Base-by-base conservation (phyloP, 164 flowering plant species). In the Stephania yunnanensis region DNA sequence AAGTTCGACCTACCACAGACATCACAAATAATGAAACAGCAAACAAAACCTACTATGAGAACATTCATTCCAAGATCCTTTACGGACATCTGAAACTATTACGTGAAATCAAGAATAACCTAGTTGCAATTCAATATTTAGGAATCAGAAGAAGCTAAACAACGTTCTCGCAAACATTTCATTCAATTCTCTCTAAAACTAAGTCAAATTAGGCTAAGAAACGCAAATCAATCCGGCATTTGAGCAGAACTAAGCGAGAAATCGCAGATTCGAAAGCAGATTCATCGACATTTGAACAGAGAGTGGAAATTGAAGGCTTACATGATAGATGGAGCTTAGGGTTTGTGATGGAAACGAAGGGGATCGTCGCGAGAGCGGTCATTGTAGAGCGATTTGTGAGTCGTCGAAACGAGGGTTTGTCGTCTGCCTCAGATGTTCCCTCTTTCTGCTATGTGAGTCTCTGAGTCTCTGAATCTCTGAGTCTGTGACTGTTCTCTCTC, bases 331-430 rank as follows among this genome's bases (percentile, higher is more conserved):
- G 84, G 78, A 78, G 25, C 30, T 53, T 69, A 71, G 83, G 81
- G 48, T 64, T 81, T 31, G 13, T 78, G 9, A 81, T 30, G 45
- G 73, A 30, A 70, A 79, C 63, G 76, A 87, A 63, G 13, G 90
- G 80, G 64, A 46, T 81, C 8, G 88, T 81, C 8, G 88, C 75
- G n/a, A 85, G 52, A 46, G 81, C 74, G 55, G 84, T 22, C 82
- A 80, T 80, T 36, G 75, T 73, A 1, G 30, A 46, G 53, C 30
- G 75, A 45, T 53, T 73, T 66, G 17, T 12, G 72, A 71, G 52
- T 7, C 36, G 63, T 44, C 22, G 78, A 58, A 6, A 45, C 22
- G 66, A 42, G 48, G 10, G 75, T 61, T 44, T 19, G 42, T 36
- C 17, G 55, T 7, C 31, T 55, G 42, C 42, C 30, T 53, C 15